Evolutionary conservation across 495 filamentous ascomycete species (phyloP).

Genomic region (Aspergillus leporis): DNA sequence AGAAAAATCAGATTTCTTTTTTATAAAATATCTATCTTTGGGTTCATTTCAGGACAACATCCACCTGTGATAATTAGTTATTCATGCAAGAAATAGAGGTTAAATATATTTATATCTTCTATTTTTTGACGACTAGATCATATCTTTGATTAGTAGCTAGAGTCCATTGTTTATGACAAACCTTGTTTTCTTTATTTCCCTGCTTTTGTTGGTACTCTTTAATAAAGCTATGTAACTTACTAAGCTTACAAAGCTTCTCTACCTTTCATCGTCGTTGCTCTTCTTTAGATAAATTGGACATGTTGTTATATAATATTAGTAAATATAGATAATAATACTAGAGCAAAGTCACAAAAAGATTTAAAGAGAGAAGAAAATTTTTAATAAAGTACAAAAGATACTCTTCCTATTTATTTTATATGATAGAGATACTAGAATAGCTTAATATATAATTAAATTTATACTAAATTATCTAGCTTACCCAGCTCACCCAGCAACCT

Average conservation of each 20-base stretch:
- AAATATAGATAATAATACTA: not conserved
- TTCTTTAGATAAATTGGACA: not conserved
- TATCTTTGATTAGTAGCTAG: not conserved
- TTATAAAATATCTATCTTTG: slow-evolving; percentile 4
- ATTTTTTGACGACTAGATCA: not conserved
- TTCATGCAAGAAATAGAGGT: not conserved
- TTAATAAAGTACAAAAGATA: not conserved
- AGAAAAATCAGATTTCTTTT: slow-evolving; percentile 1
- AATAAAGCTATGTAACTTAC: not conserved
- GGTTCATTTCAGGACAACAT: slow-evolving; percentile 10
- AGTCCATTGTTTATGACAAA: not conserved
- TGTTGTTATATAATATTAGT: not conserved
- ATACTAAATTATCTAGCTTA: not conserved
- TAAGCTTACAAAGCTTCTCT: not conserved
- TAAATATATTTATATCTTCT: not conserved
- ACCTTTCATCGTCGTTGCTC: not conserved
- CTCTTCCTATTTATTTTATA: not conserved
- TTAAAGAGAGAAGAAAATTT: not conserved
- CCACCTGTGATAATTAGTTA: not conserved
- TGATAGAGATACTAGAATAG: not conserved
- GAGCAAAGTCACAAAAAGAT: not conserved
- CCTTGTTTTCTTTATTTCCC: not conserved
- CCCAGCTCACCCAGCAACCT: not conserved
- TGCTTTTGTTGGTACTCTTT: not conserved
- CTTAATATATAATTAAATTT: not conserved